Evolutionary conservation across 1,139 yeast species (phyloP).

Genomic region (Suhomyces yuchorum): DNA sequence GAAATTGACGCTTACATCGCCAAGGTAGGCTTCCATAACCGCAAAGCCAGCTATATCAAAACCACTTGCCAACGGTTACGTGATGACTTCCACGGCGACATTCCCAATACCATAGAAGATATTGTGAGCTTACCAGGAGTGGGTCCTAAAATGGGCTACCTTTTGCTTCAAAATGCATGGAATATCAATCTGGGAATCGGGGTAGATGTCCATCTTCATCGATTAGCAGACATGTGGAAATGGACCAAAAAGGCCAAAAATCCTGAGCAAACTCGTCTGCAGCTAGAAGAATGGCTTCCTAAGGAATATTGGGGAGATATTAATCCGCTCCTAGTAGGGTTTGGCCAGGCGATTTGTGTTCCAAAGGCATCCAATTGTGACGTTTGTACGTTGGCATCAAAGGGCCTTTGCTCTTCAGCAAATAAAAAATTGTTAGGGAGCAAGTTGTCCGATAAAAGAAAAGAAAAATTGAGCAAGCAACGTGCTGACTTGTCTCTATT

Average conservation of each 20-base stretch:
- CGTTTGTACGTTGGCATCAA: conserved; percentile 59
- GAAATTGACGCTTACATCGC: conserved; percentile 66
- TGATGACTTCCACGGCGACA: conserved; percentile 60
- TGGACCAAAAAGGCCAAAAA: conserved; percentile 65
- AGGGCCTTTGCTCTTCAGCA: conserved; percentile 55
- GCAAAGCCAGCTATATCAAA: conserved; percentile 74
- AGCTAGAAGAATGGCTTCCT: conserved; percentile 76
- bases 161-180: conserved; percentile 85
- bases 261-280: conserved; percentile 76
- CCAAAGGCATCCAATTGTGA: conserved; percentile 76
- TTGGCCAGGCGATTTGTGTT: conserved; percentile 86
- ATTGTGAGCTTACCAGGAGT: conserved; percentile 81
- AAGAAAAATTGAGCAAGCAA: conserved; percentile 33
- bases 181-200: conserved; percentile 76
- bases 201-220: conserved; percentile 89
- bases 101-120: conserved; percentile 69
- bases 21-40: conserved; percentile 84
- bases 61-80: conserved; percentile 57
- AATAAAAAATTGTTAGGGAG: conserved; percentile 45
- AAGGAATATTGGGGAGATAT: conserved; percentile 75
- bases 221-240: conserved; percentile 78
- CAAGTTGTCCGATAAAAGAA: conserved; percentile 33
- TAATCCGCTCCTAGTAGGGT: conserved; percentile 86
- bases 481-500: conserved; percentile 36
- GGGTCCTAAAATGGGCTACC: conserved; percentile 93